Evolutionary conservation across 129 eudicot genomes (phyloP).

Genomic region (Daucus carota): DH1_v3.0 NC_030381.2:21458001-21458500

Average conservation of each 20-base stretch:
- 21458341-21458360: too few species aligned
- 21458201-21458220: not conserved
- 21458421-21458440: slow-evolving; percentile 74
- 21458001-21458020: not conserved
- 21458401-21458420: slow-evolving; percentile 77
- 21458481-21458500: not conserved
- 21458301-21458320: not conserved
- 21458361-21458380: slow-evolving; percentile 2
- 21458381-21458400: slow-evolving; percentile 67
- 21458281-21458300: not conserved
- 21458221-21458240: not conserved
- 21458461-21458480: slow-evolving; percentile 9
- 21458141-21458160: too few species aligned
- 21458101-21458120: too few species aligned
- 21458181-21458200: not conserved
- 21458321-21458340: not conserved
- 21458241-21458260: not conserved
- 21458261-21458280: not conserved
- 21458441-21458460: slow-evolving; percentile 76
- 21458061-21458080: not conserved
- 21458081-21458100: not conserved
- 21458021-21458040: not conserved
- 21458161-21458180: too few species aligned
- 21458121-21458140: too few species aligned
- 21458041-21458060: not conserved